Conservation (phyloP, 495 filamentous ascomycete species). For the Tuber calosporum region DNA sequence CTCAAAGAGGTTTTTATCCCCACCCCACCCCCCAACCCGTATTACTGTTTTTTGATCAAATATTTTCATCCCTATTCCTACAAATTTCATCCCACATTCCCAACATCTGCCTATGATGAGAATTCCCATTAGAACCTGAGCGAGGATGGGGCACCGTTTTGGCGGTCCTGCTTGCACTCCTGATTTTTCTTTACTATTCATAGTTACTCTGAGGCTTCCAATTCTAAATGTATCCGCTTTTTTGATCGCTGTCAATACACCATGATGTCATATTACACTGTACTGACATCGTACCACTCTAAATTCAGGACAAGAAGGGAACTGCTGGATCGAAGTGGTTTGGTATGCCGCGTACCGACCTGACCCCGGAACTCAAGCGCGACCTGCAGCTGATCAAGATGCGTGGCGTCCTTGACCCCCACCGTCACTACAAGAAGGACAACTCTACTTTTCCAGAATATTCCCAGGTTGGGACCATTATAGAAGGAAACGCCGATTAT, state of each 20-base stretch:
- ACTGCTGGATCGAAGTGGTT: constrained; percentile 68
- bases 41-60: constrained; percentile 17
- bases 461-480: constrained; percentile 79
- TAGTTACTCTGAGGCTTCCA: constrained; percentile 91
- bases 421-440: constrained; percentile 87
- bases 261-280: constrained; percentile 7
- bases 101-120: constrained; percentile 58
- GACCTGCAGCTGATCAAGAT: constrained; percentile 82
- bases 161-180: constrained; percentile 37
- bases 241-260: constrained; percentile 22
- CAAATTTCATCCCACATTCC: constrained; percentile 13
- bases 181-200: constrained; percentile 56
- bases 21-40: background rate
- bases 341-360: constrained; percentile 70
- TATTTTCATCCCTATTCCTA: constrained; percentile 13
- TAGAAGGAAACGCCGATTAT: constrained; percentile 85
- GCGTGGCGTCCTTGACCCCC: constrained; percentile 80
- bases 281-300: constrained; percentile 15
- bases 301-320: constrained; percentile 48
- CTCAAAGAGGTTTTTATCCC: constrained; percentile 34
- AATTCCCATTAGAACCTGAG: constrained; percentile 47
- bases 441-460: constrained; percentile 62
- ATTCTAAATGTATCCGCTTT: constrained; percentile 27
- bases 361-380: constrained; percentile 76
- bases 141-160: constrained; percentile 53